A percentile compares a stretch with the other conserved stretches of the same genome.
Conservation (phyloP, 2,329 filamentous ascomycete genomes). For the Claviceps sp. region DNA sequence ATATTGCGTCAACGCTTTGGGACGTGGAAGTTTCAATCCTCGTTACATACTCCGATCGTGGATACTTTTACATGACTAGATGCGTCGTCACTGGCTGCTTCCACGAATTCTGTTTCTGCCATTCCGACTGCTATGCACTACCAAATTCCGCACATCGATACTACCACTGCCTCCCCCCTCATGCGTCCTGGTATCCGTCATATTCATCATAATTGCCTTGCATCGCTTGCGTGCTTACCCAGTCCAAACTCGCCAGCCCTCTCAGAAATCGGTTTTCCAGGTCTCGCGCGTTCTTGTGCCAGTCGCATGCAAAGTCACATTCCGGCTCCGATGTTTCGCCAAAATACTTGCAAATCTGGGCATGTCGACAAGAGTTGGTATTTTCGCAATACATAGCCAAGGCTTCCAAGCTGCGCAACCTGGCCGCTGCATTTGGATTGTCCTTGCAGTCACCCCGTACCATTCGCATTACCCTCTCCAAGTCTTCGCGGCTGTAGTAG, state of each 20-base stretch:
- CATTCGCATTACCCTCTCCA: conserved; percentile 56
- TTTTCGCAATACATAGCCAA: conserved; percentile 75
- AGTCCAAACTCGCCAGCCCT: conserved; percentile 47
- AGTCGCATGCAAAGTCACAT: conserved; percentile 67
- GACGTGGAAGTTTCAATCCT: too few relatives aligned
- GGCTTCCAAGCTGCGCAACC: conserved; percentile 49
- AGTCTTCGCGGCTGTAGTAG: conserved; percentile 81
- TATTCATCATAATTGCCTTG: conserved; percentile 44
- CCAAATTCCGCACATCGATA: neutral
- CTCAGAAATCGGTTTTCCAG: conserved; percentile 43
- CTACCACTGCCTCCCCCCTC: neutral
- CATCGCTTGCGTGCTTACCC: conserved; percentile 48
- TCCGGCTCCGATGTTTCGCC: conserved; percentile 45
- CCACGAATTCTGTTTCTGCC: too few relatives aligned
- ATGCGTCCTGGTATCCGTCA: conserved; percentile 39
- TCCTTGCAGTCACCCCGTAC: conserved; percentile 32
- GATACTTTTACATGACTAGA: too few relatives aligned
- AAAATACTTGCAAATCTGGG: conserved; percentile 63
- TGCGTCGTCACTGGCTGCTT: too few relatives aligned
- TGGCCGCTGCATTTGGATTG: conserved; percentile 31
- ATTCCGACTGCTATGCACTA: neutral
- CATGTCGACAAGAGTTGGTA: conserved; percentile 59
- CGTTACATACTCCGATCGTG: too few relatives aligned
- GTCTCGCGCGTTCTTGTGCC: conserved; percentile 53
- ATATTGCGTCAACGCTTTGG: too few relatives aligned